Evolutionary conservation across 805 yeast species (phyloP), one percentile per base, ranked within the genome.

Genomic region (Ogataea methanolica): DNA sequence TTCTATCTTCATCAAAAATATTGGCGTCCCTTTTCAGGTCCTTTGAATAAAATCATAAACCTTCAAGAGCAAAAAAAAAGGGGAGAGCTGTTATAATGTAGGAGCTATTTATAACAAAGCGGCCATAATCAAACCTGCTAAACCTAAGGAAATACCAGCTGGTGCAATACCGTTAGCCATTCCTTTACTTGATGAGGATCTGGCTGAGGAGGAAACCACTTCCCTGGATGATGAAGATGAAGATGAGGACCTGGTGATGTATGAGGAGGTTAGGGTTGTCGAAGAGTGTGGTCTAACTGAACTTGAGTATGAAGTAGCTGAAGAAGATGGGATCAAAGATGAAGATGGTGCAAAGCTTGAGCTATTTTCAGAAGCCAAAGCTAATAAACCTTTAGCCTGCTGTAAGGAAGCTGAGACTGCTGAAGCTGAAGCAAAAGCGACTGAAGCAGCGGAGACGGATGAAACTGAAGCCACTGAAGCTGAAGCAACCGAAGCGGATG

Each of bases 331-430:
- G 8, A 4, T 7, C 6, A 5, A 21, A 12, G 26, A 23, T 12
- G 39, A 43, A 16, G 66, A 53, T 12, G 63, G 36, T 33, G 65
- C 57, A 33, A 67, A 58, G 46, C 63, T 61, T 50, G 65, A 69
- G 16, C 73, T 67, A 38, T 33, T 38, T 17, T 47, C 59, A 39
- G 55, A 53, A n/a, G 53, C 53, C 45, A 72, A 63, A 26, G 77
- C 75, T 29, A 68, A 52, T 42, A 70, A 57, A 46, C 73, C 75
- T 48, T 62, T 59, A 42, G 73, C 70, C 52, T 61, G 63, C 11
- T 54, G 45, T 14, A 54, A 49, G 16, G 50, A 44, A 34, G 51
- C 49, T 19, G 52, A 53, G 31, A 61, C 45, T 41, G 50, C 50
- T 45, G 59, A 38, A 45, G 59, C 54, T 9, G 55, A 46, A 6